These are phyloP conservation scores for Zymoseptoria ardabiliae DNA, from an alignment of 2,329 filamentous ascomycete genomes.

Conservation along the genomic window DNA sequence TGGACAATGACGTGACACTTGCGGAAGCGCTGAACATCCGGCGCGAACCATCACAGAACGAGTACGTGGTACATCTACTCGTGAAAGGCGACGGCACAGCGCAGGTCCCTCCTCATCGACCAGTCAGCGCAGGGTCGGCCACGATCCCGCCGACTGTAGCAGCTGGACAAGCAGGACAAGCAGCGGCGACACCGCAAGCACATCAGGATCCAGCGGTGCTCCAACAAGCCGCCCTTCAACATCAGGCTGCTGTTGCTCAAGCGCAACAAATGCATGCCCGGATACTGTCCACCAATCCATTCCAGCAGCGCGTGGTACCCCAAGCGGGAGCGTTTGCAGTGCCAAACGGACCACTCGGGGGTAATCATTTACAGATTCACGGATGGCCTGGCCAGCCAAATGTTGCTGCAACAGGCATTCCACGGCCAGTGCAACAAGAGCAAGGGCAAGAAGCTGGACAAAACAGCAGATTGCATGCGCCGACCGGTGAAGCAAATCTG, in stretches of 20 bases:
- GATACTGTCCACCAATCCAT: background rate
- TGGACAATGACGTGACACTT: constrained; percentile 43
- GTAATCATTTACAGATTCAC: background rate
- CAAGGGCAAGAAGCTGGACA: background rate
- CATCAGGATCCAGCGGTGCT: background rate
- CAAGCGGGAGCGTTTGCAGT: background rate
- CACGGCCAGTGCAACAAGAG: background rate
- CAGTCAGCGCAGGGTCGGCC: constrained; percentile 3
- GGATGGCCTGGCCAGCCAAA: background rate
- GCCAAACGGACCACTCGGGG: background rate
- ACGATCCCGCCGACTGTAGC: background rate
- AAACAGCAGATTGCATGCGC: background rate
- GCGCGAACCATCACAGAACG: constrained; percentile 37
- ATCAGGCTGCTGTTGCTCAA: constrained; percentile 1
- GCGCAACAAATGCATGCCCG: constrained; percentile 2
- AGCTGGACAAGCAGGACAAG: constrained; percentile 6
- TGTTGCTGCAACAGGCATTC: background rate
- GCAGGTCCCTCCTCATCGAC: constrained; percentile 9
- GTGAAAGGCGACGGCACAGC: constrained; percentile 22
- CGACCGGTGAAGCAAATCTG: background rate
- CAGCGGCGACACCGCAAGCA: background rate
- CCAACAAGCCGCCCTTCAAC: background rate
- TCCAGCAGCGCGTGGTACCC: background rate
- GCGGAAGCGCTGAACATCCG: constrained; percentile 44
- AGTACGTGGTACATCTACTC: constrained; percentile 30